Evolutionary conservation across 1,139 yeast species (phyloP), one percentile per base, ranked within the genome.

Genomic region (Suhomyces taliae): DNA sequence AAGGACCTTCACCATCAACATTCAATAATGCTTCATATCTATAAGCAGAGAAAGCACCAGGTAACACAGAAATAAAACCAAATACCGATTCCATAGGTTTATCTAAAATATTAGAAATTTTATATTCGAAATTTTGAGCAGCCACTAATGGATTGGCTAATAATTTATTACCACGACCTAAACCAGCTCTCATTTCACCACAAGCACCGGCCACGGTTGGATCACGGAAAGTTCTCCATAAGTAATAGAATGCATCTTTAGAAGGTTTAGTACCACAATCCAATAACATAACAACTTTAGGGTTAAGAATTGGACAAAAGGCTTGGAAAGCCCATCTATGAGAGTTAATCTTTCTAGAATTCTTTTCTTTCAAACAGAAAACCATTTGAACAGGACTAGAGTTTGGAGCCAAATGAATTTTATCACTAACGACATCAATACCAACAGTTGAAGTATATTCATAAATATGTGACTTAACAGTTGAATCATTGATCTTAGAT

Each of bases 1-100:
- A 70, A 1, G 95, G 95, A 0, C 90, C 91, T 45, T 72, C 67
- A 1, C 87, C 87, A 49, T 79, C 75, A 14, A 78, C 79, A 57
- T 87, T 86, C 51, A 80, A 78, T 40, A 87, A 66, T 0, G 95
- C 95, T 41, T 74, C 79, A 58, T 83, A 87, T 50, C 95, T 67
- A 64, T 87, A 87, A 0, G 95, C 95, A n/a, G 90, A 83, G 57
- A 87, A 87, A 0, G 95, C 95, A 52, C 95, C 95, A 0, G 95
- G 95, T 47, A 87, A 76, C 52, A 87, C 95, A 1, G 89, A 76
- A 58, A 87, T 87, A 60, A 86, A 87, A 1, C 95, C 95, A 65
- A 87, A 87, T 0, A 83, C 89, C 32, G 89, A 81, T 62, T 87
- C 95, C 78, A 86, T 80, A 0, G 95, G 95, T 62, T 87, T 87